Conservation (phyloP, 345 rosid genomes). For the Salix viminalis region DNA sequence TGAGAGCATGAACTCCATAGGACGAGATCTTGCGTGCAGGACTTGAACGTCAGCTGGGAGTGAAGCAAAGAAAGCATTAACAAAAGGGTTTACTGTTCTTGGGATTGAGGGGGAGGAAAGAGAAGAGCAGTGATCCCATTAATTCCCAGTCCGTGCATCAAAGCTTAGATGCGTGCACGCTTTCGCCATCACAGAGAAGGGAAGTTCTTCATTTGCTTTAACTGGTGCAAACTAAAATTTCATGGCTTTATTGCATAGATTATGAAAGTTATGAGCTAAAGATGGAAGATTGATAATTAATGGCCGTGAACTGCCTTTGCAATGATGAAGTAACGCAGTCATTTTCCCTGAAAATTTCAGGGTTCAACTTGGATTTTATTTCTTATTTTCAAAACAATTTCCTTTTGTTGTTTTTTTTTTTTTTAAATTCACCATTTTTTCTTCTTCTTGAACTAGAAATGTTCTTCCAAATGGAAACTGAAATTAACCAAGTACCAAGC, state of each 20-base stretch:
- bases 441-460: no score
- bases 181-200: background rate
- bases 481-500: no score
- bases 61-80: slow-evolving; percentile 2
- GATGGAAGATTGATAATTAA: background rate
- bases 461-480: no score
- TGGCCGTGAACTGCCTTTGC: background rate
- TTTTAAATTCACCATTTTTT: no score
- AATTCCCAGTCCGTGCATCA: background rate
- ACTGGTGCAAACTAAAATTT: background rate
- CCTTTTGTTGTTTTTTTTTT: no score
- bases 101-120: background rate
- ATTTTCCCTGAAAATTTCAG: background rate
- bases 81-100: background rate
- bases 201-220: background rate
- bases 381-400: no score
- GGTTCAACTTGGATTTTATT: no score
- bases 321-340: background rate
- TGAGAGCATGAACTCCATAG: background rate
- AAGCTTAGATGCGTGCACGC: slow-evolving; percentile 9
- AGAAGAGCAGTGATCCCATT: background rate
- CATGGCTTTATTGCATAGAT: background rate
- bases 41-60: background rate
- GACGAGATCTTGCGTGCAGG: background rate
- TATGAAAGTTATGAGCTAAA: background rate